Base-by-base conservation (phyloP, 2,329 filamentous ascomycete species). In the Seiridium cupressi region DNA sequence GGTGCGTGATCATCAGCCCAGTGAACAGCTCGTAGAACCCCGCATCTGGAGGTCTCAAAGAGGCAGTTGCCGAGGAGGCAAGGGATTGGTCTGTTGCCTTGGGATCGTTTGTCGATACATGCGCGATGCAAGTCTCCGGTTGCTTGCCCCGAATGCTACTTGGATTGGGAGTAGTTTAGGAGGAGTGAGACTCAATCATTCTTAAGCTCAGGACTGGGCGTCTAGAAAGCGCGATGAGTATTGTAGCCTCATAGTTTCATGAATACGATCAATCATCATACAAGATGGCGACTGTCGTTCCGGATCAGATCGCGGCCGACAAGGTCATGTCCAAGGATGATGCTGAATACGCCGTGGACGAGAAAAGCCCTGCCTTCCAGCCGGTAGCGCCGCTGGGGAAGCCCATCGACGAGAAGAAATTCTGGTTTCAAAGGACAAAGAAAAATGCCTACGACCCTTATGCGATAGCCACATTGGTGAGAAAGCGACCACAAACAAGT, bases 351-450 rank as follows among this genome's bases (percentile, higher is more conserved):
- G 62, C 58, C 5, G 57, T 55, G 0, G 49, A 57, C 7, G 64
- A 65, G 18, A 65, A 68, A 9, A 44, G 44, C 18, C 54, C 61
- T 9, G 58, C 35, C 2, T 34, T 11, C 2, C 53, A 65, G 5
- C 62, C 61, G 8, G 51, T 69, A 36, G 67, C 67, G 4, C 65
- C 69, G 1, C 56, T 73, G 1, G 71, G 70, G 1, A 65, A 61
- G 3, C 64, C 65, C 0, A 60, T 63, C 40, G 64, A 66, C 3
- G 67, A 69, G 57, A 73, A 67, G 58, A 67, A 65, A 6, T 70
- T 74, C 38, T 74, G 72, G 71, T 75, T 74, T 55, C 72, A 73
- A 55, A 64, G 68, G 32, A 58, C 65, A 4, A 70, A 68, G 44
- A 57, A 64, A 38, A 53, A 53, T 9, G 26, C 51, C 4, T 65